A percentile compares a stretch with the other conserved stretches of the same genome.
Conservation (phyloP, 805 yeast genomes). For the Kodamaea neixiangensis region DNA sequence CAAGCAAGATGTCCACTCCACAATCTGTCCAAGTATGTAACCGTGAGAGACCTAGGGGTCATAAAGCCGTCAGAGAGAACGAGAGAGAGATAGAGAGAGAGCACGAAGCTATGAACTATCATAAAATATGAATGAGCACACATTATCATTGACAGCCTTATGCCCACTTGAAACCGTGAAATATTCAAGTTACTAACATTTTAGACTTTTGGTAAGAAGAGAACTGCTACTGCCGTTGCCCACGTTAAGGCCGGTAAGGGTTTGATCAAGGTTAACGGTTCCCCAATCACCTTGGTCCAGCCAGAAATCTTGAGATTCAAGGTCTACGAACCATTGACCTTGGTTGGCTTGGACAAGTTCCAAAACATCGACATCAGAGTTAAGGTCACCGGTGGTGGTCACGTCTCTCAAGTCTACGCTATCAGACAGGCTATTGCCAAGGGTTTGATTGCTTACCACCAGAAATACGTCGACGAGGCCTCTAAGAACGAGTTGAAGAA, state of each 20-base stretch:
- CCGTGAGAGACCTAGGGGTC: neutral
- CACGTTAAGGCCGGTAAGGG: constrained; percentile 99
- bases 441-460: constrained; percentile 99
- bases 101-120: neutral
- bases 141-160: neutral
- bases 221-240: constrained; percentile 99
- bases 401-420: constrained; percentile 99
- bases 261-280: constrained; percentile 98
- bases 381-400: constrained; percentile 99
- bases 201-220: constrained; percentile 99
- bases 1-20: constrained; percentile 56
- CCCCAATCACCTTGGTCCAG: constrained; percentile 98
- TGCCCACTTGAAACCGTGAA: neutral
- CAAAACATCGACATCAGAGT: constrained; percentile 98
- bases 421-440: constrained; percentile 99
- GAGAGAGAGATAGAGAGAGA: neutral
- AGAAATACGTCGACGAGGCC: constrained; percentile 99
- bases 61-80: neutral
- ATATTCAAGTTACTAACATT: constrained; percentile 21
- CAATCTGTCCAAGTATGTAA: constrained; percentile 88
- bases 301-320: constrained; percentile 99
- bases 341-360: constrained; percentile 98
- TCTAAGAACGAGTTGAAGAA: constrained; percentile 99
- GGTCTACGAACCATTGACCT: constrained; percentile 98
- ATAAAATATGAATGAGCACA: neutral